phyloP scores from a whole-genome alignment of 2,329 filamentous ascomycete species.

The Arthroderma sp. region DNA sequence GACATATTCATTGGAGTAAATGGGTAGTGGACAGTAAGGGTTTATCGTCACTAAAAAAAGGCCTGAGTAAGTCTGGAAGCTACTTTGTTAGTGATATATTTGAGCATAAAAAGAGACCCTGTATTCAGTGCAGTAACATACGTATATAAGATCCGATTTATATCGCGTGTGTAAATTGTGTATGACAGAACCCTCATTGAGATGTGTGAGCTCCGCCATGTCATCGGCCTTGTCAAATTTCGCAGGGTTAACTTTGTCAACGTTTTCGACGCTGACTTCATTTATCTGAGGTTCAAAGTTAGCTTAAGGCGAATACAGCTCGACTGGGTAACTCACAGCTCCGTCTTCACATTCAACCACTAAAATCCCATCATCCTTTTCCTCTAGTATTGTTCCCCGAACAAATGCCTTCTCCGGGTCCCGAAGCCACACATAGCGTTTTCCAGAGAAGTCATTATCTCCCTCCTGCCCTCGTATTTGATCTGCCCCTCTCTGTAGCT shows the following conservation, averaged over 20 bases:
- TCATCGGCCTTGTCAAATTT: constrained; percentile 99
- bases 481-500: constrained; percentile 47
- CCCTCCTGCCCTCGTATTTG: constrained; percentile 67
- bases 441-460: constrained; percentile 97
- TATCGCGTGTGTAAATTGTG: constrained; percentile 94
- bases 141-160: constrained; percentile 84
- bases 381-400: constrained; percentile 81
- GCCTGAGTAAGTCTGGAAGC: constrained; percentile 71
- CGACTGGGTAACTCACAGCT: constrained; percentile 39
- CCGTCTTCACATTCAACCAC: constrained; percentile 91
- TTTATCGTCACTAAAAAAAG: constrained; percentile 95
- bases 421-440: constrained; percentile 94
- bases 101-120: not conserved
- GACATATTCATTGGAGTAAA: constrained; percentile 92
- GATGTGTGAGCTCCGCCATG: constrained; percentile 95
- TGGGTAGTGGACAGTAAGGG: constrained; percentile 85
- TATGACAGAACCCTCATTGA: constrained; percentile 95
- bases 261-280: constrained; percentile 69
- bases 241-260: constrained; percentile 97
- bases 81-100: not conserved
- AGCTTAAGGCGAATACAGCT: not conserved
- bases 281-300: constrained; percentile 49
- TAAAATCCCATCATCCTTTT: constrained; percentile 54
- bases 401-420: constrained; percentile 80
- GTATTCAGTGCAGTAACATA: constrained; percentile 19